Evolutionary conservation across 176 grass and related monocot species (phyloP).

Genomic region (Thalia dealbata): DNA sequence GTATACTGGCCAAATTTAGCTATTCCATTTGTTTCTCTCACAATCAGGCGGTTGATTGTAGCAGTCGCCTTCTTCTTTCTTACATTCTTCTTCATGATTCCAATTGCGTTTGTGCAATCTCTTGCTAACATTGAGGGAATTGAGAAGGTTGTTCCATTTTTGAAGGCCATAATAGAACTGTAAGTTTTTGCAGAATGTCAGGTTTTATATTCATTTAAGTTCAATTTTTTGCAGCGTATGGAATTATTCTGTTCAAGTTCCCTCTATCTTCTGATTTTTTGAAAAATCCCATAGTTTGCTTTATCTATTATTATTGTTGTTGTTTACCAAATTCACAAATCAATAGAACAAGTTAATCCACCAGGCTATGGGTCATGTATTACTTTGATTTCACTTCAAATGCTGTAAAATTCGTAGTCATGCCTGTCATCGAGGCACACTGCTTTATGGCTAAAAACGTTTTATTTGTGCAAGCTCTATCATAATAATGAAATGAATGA

Average conservation of each 20-base stretch:
- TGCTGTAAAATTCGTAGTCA: background rate
- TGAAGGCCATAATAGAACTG: conserved; percentile 13
- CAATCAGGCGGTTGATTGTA: conserved; percentile 12
- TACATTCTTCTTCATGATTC: conserved; percentile 16
- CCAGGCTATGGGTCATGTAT: too few relatives aligned
- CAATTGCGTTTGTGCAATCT: conserved; percentile 12
- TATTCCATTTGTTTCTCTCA: conserved; percentile 12
- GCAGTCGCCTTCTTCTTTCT: conserved; percentile 15
- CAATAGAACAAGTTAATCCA: too few relatives aligned
- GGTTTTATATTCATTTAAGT: background rate
- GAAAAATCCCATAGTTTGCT: background rate
- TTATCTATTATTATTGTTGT: too few relatives aligned
- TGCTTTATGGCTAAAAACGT: background rate
- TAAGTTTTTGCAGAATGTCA: conserved; percentile 1
- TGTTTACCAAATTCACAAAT: too few relatives aligned
- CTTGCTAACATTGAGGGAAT: conserved; percentile 21
- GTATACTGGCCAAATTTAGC: conserved; percentile 16
- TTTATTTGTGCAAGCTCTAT: background rate
- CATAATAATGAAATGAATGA: background rate
- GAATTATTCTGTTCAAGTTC: background rate
- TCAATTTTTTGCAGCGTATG: background rate
- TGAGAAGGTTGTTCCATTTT: conserved; percentile 11
- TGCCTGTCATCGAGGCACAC: background rate
- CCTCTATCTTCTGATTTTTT: background rate
- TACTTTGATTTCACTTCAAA: background rate